Evolutionary conservation across 2,329 filamentous ascomycete genomes (phyloP).

Genomic region (Aspergillus bombycis): DNA sequence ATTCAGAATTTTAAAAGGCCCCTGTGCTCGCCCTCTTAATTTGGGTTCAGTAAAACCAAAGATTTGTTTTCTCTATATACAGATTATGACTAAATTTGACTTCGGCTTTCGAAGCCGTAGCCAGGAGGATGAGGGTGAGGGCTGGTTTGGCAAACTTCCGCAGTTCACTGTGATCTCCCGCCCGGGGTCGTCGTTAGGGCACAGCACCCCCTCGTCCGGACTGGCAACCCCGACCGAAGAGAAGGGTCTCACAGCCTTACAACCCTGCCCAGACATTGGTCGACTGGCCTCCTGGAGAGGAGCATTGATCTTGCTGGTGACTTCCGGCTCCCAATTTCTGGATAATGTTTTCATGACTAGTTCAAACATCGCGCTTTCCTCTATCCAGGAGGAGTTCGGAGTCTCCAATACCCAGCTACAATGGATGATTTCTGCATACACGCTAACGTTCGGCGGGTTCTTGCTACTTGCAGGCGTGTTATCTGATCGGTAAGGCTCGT

Average conservation of each 20-base stretch:
- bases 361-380: constrained; percentile 46
- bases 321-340: constrained; percentile 48
- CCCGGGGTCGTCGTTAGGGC: constrained; percentile 14
- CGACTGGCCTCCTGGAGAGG: constrained; percentile 44
- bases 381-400: constrained; percentile 44
- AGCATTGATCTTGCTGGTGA: constrained; percentile 42
- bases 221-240: constrained; percentile 23
- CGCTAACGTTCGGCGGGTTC: constrained; percentile 45
- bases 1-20: background rate
- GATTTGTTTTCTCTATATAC: background rate
- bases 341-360: constrained; percentile 51
- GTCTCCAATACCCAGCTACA: constrained; percentile 41
- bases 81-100: constrained; percentile 8
- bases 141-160: constrained; percentile 14
- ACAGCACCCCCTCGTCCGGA: constrained; percentile 19
- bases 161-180: constrained; percentile 22
- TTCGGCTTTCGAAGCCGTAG: constrained; percentile 5
- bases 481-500: constrained; percentile 33
- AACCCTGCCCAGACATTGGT: constrained; percentile 35
- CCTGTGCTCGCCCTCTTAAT: background rate
- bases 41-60: background rate
- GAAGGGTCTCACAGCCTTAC: constrained; percentile 24
- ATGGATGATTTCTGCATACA: constrained; percentile 49
- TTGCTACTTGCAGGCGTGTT: constrained; percentile 38
- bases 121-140: background rate